Base-by-base conservation (phyloP, 169 alveolate genomes). In the Fabrea salina region DNA sequence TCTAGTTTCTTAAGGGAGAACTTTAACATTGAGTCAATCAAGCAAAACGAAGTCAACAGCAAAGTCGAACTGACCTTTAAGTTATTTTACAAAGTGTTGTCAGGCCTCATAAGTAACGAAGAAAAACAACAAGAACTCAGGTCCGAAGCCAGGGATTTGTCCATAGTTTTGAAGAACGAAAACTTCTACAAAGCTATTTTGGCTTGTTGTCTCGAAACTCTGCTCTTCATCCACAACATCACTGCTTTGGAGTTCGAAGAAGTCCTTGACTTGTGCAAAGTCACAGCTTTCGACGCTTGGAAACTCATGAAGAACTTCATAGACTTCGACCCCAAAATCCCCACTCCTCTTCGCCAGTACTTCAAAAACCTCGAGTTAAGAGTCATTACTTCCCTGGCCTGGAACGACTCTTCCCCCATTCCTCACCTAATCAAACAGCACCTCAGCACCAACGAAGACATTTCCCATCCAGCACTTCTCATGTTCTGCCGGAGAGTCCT, bases 281-380 rank as follows among this genome's bases (percentile, higher is more conserved):
- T 86, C 33, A 39, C 80, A 3, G 83, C 85, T 16, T 82, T 86
- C 53, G 91, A 86, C 70, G 35, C 77, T 51, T 86, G 91, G 91
- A 77, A 82, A 66, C 47, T 86, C 6, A 54, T 86, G 57, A 79
- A 82, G 44, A 70, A 78, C 27, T 86, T 86, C 70, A 25, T 86
- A 3, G 79, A 77, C 8, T 86, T 86, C 58, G 92, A 86, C 49
- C 76, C 86, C 4, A 39, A 51, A 33, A 78, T 86, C 78, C 92
- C 92, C 3, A 74, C 72, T 27, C 51, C 87, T 3, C 56, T 86
- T 5, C 80, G 54, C 25, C 44, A 74, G 43, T 81, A 82, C 64
- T 82, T 86, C 57, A 82, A 85, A 66, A 80, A 78, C 2, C 51
- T 79, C 13, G 92, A 86, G 70, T 47, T 68, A 30, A 78, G 72